Percentiles rank a stretch among this genome's conserved stretches.
Evolutionary conservation across 352 stramenopile species (phyloP).

Genomic region (Phytophthora sp.): DNA sequence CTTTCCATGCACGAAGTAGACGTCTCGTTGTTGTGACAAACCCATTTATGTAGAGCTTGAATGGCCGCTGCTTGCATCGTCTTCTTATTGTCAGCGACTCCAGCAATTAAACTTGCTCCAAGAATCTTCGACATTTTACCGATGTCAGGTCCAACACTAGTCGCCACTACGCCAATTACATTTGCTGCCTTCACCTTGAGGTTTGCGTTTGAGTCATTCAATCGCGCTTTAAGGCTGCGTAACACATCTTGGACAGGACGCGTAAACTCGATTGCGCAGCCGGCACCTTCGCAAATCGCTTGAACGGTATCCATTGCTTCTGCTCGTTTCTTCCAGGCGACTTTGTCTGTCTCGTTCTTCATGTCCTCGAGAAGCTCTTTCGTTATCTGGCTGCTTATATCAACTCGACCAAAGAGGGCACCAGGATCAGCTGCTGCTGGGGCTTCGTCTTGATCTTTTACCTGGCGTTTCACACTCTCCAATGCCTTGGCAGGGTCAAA

Average conservation of each 20-base stretch:
- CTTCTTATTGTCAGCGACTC: slow-evolving; percentile 90
- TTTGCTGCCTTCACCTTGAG: slow-evolving; percentile 87
- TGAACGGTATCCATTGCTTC: slow-evolving; percentile 84
- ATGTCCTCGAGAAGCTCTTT: slow-evolving; percentile 89
- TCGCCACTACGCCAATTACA: slow-evolving; percentile 79
- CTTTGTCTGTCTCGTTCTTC: slow-evolving; percentile 87
- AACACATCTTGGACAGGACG: slow-evolving; percentile 82
- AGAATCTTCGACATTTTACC: slow-evolving; percentile 85
- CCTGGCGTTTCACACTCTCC: slow-evolving; percentile 64
- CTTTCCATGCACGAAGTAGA: slow-evolving; percentile 74
- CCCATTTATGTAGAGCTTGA: slow-evolving; percentile 85
- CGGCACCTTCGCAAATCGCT: slow-evolving; percentile 77
- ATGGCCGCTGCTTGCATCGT: slow-evolving; percentile 82
- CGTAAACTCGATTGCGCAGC: slow-evolving; percentile 84
- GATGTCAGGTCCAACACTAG: slow-evolving; percentile 79
- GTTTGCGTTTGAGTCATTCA: slow-evolving; percentile 88
- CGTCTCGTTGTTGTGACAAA: slow-evolving; percentile 76
- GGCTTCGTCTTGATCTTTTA: slow-evolving; percentile 71
- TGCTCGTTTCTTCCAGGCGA: slow-evolving; percentile 84
- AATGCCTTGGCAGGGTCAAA: slow-evolving; percentile 70
- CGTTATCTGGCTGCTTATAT: slow-evolving; percentile 83
- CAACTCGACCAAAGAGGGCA: slow-evolving; percentile 73
- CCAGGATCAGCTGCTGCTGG: slow-evolving; percentile 47
- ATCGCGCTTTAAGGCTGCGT: slow-evolving; percentile 72
- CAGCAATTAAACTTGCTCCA: slow-evolving; percentile 65